Evolutionary conservation across 805 yeast genomes (phyloP).

Genomic region (Saccharomyces mikatae): DNA sequence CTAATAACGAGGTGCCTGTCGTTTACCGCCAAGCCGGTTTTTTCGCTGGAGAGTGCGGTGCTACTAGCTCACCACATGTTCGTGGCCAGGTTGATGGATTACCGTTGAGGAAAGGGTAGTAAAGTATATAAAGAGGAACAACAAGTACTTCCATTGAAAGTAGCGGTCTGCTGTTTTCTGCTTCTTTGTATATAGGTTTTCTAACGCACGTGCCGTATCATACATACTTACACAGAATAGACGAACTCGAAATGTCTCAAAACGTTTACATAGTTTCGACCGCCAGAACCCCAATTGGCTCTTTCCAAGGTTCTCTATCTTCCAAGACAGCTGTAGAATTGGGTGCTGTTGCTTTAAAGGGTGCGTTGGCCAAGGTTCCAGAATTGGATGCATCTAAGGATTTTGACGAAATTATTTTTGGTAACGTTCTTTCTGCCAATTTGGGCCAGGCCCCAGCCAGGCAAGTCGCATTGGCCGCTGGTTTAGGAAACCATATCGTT

Average conservation of each 20-base stretch:
- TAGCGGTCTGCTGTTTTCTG: not conserved
- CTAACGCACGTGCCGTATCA: not conserved
- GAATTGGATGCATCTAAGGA: conserved; percentile 57
- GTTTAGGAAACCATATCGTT: conserved; percentile 68
- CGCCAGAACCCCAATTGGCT: conserved; percentile 93
- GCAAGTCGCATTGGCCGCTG: conserved; percentile 90
- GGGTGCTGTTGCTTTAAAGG: conserved; percentile 87
- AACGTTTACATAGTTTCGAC: conserved; percentile 82
- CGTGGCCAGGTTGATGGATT: not conserved
- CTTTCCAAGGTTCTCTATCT: conserved; percentile 79
- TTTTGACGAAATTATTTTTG: conserved; percentile 87
- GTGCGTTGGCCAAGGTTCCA: conserved; percentile 79
- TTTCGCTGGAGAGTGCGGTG: not conserved
- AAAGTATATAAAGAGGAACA: not conserved
- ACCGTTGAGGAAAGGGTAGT: not conserved
- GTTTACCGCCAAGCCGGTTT: not conserved
- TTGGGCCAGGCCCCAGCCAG: conserved; percentile 98
- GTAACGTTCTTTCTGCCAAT: conserved; percentile 87
- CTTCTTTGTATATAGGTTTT: not conserved
- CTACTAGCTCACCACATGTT: not conserved
- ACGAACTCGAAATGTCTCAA: conserved; percentile 25
- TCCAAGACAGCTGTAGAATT: conserved; percentile 74
- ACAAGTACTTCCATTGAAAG: not conserved
- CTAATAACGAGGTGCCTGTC: not conserved
- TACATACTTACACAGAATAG: not conserved